Base-by-base conservation (phyloP, 176 grass and related monocot genomes). In the Aegilops tauschii region DNA sequence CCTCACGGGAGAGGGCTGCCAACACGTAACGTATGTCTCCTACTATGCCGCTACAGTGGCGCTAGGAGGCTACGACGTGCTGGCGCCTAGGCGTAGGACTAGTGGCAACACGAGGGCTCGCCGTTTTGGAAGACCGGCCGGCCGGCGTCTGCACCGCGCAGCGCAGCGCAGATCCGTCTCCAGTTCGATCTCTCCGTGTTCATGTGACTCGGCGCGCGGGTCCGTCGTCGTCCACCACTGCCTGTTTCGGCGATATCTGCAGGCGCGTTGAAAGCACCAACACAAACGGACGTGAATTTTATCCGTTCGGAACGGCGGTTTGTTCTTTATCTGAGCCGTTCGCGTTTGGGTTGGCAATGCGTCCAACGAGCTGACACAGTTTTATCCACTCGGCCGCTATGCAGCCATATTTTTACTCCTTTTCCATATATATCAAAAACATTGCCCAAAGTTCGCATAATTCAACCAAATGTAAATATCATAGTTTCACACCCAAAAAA, bases 1-100 rank as follows among this genome's bases (percentile, higher is more conserved):
- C 77, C 23, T 63, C 90, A 85, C 78, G 90, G 69, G 82, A 70
- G 82, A 65, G 28, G 21, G 8, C 81, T 80, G 89, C 76, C 85
- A 45, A 80, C 89, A 87, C 89, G 89, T 21, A 91, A 76, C 85
- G 45, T 52, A 87, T 84, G 82, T 67, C 73, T 28, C 30, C 16
- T 54, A 54, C 36, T 59, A 20, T 28, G 40, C 17, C 16, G 4
- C 65, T 36, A 89, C 83, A 89, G 88, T 85, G 4, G 61, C 21
- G 58, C 52, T 31, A 68, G 12, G 23, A 69, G 14, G 63, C 79
- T 68, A 34, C 40, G 37, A 49, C 37, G 16, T 45, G 5, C 8
- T 20, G 62, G 16, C 31, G 16, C 25, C 44, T 47, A 47, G 44
- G 12, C 11, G 12, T 45, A 54, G 50, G 17, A 13, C 40, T n/a